phyloP scores from a whole-genome alignment of 176 grass and related monocot species.

The Chloris gayana region DNA sequence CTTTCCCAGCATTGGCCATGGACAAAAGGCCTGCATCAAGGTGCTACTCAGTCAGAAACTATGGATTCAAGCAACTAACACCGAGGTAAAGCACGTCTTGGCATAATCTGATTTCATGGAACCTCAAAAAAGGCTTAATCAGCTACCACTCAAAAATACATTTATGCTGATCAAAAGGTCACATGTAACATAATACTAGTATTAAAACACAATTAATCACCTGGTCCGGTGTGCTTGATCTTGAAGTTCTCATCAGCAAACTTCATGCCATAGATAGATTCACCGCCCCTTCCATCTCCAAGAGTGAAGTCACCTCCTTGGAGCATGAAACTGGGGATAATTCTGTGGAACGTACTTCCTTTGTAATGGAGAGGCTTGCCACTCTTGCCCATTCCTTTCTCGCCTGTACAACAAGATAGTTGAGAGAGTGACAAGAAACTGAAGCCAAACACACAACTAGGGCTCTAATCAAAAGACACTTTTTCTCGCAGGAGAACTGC shows the following conservation, averaged over 20 bases:
- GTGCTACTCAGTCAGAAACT: not conserved
- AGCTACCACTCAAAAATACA: not conserved
- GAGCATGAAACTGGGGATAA: conserved; percentile 98
- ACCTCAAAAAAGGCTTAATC: not conserved
- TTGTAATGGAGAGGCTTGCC: conserved; percentile 96
- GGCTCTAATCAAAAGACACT: too few relatives aligned
- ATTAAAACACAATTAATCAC: conserved; percentile 24
- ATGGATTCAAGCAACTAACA: not conserved
- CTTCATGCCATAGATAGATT: conserved; percentile 90
- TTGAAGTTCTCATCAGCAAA: conserved; percentile 98
- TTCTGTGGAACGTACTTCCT: conserved; percentile 89
- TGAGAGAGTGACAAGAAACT: not conserved
- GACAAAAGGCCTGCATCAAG: conserved; percentile 65
- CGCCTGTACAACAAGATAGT: conserved; percentile 56
- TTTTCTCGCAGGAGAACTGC: too few relatives aligned
- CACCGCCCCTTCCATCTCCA: conserved; percentile 92
- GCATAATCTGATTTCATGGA: not conserved
- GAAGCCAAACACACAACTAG: not conserved
- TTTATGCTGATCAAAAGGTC: not conserved
- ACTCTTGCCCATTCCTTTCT: conserved; percentile 87
- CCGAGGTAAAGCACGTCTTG: not conserved
- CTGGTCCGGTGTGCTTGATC: conserved; percentile 97
- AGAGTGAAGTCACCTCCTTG: conserved; percentile 99
- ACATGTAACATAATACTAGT: not conserved
- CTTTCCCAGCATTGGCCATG: conserved; percentile 92